Evolutionary conservation across 2,329 filamentous ascomycete genomes (phyloP), one percentile per base, ranked within the genome.

Genomic region (Fusarium annulatum): DNA sequence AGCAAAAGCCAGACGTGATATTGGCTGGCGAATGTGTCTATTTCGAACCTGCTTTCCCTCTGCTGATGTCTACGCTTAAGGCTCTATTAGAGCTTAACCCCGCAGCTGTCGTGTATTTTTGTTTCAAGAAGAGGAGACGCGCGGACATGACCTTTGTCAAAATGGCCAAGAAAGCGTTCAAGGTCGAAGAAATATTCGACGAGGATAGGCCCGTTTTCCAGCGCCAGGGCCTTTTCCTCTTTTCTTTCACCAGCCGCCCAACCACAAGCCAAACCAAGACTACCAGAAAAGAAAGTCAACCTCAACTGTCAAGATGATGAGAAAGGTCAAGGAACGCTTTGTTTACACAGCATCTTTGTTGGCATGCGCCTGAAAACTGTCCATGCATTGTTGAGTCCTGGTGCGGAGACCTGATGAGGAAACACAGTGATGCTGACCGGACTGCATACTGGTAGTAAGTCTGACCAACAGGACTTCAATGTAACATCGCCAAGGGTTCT

Each of bases 1-100:
- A 86, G 61, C 85, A 86, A 75, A 88, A 89, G 71, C 94, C 95
- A 23, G 91, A 95, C 77, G 86, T 97, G 62, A 91, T 99, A 63
- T 88, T 98, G n/a, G 96, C 96, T 7, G 96, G 95, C 45, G 96
- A 98, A 82, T 98, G 96, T 83, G 95, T 97, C 55, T 99, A 98
- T 85, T 97, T 97, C 81, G 96, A 98, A 82, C 95, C 96, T 6
- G 94, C 96, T 2, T 98, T 98, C 79, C 95, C 96, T 36, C 86
- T 98, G 39, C 88, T 99, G 52, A 88, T 96, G 79, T 85, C 90
- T 72, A 98, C 96, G 10, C 84, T 98, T 73, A 86, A 89, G 67
- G 90, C 93, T 71, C 86, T 98, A 53, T 86, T 97, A 73, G 88
- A 89, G 21, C 88, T 95, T 48, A 95, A 92, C 81, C 92, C 92